A percentile compares a stretch with the other conserved stretches of the same genome.
phyloP scores from a whole-genome alignment of 1,284 basidiomycete species.

The Cutaneotrichosporon daszewskae region DNA sequence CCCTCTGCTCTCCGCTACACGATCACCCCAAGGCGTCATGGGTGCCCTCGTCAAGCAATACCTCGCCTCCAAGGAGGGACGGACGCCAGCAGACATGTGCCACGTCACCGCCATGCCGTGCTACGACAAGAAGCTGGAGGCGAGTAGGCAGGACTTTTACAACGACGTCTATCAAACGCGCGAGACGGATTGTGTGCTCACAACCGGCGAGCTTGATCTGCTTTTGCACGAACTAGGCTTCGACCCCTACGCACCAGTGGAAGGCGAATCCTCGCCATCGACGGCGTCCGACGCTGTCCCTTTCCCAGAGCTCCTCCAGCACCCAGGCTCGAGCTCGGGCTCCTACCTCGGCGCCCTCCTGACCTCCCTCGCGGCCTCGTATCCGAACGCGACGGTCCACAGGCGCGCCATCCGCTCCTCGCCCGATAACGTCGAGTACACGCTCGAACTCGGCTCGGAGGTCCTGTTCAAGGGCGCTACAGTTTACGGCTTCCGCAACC shows the following conservation, averaged over 20 bases:
- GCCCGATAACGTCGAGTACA: constrained; percentile 61
- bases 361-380: constrained; percentile 49
- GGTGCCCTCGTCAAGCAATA: constrained; percentile 86
- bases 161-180: constrained; percentile 69
- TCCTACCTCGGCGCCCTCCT: constrained; percentile 83
- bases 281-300: constrained; percentile 17
- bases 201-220: constrained; percentile 87
- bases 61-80: constrained; percentile 61
- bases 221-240: constrained; percentile 78
- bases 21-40: constrained; percentile 91
- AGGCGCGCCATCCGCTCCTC: constrained; percentile 59
- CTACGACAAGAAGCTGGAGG: constrained; percentile 99
- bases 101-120: constrained; percentile 98
- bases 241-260: constrained; percentile 60
- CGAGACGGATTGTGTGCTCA: constrained; percentile 96
- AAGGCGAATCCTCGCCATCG: constrained; percentile 49
- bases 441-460: constrained; percentile 51
- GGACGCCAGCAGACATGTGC: constrained; percentile 75
- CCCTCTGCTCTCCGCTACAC: constrained; percentile 78
- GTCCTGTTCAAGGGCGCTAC: constrained; percentile 86
- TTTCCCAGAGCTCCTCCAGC: constrained; percentile 69
- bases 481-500: constrained; percentile 95
- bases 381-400: constrained; percentile 54
- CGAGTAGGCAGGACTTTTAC: constrained; percentile 85
- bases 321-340: constrained; percentile 84